phyloP scores from a whole-genome alignment of 2,329 filamentous ascomycete species.

The Lachnellula arida region DNA sequence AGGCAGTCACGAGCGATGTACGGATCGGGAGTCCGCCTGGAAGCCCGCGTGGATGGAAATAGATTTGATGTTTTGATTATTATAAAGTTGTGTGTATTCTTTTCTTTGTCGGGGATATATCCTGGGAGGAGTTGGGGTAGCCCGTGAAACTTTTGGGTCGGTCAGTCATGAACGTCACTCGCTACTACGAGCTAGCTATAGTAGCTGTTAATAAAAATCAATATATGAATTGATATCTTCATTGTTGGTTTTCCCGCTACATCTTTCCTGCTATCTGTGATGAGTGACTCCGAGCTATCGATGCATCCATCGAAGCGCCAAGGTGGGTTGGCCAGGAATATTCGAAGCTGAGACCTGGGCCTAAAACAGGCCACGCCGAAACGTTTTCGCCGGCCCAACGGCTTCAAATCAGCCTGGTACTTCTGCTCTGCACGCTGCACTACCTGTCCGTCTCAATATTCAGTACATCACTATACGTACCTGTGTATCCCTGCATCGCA shows the following conservation, averaged over 20 bases:
- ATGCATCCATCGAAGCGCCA: neutral
- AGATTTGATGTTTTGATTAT: neutral
- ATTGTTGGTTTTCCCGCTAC: neutral
- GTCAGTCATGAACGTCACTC: constrained; percentile 7
- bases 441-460: neutral
- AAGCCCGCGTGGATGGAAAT: constrained; percentile 26
- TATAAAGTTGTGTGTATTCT: neutral
- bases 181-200: constrained; percentile 3
- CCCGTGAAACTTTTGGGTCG: neutral
- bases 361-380: neutral
- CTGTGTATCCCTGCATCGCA: too few relatives aligned
- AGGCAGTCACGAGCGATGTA: constrained; percentile 29
- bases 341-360: neutral
- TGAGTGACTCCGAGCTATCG: neutral
- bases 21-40: constrained; percentile 30
- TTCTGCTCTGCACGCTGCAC: neutral
- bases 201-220: constrained; percentile 16
- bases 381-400: neutral
- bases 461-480: too few relatives aligned
- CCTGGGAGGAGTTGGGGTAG: constrained; percentile 1
- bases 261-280: neutral
- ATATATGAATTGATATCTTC: constrained; percentile 9
- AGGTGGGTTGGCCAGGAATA: neutral
- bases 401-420: neutral
- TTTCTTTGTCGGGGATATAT: constrained; percentile 2